Base-by-base conservation (phyloP, 148 eudicot species). In the Camellia sinensis region DNA sequence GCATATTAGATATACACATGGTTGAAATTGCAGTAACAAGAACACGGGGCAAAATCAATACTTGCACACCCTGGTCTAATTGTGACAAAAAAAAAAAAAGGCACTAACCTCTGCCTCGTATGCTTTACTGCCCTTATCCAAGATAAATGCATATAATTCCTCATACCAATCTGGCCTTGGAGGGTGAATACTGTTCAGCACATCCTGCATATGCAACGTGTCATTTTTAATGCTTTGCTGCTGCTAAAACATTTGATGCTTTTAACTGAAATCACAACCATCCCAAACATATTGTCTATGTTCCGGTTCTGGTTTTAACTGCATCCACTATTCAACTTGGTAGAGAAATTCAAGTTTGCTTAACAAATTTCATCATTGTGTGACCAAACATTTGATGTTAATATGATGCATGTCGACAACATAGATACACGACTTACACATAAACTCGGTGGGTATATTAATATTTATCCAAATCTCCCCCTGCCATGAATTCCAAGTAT, bases 161-260 rank as follows among this genome's bases (percentile, higher is more conserved):
- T 93, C 94, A 1, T 93, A 95, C 97, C 98, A 95, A 78, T 89
- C 93, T 19, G 98, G 86, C 71, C 89, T 88, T 17, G 87, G 91
- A 83, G 98, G 96, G 79, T 87, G 96, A 86, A 93, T 44, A 63
- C 77, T 83, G 53, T 88, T 88, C 82, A 95, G 60, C 84, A 77
- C 81, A 15, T 72, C 90, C 98, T 95, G 82, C 53, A 76, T 80
- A 62, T 6, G 46, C 37, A 6, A 78, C 7, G 67, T 14, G 19
- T 71, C 73, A 48, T 4, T 29, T 29, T 29, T 29, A 29, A 29
- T 29, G 37, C 37, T 29, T 29, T 29, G 37, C 37, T 29, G 37
- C 37, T 29, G 37, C 37, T 29, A 29, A 29, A 29, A 29, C 0
- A 29, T 29, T 29, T 29, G 37, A 29, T 29, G 37, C 37, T 29